Evolutionary conservation across 78 protist genomes (phyloP).

Genomic region (Dictyostelium citrinum): DNA sequence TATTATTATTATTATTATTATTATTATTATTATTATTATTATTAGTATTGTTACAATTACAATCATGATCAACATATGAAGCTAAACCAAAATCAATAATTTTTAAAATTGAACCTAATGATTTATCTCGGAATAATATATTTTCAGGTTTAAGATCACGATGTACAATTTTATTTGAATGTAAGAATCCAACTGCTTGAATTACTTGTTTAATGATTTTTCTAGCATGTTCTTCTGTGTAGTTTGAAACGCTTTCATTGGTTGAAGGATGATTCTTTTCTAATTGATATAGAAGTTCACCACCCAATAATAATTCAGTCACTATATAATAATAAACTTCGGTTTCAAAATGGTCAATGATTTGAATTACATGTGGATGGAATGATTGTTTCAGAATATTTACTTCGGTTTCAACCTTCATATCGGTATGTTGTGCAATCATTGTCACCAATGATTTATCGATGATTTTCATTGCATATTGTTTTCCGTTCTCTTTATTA

Average conservation of each 20-base stretch:
- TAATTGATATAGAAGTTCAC: constrained; percentile 90
- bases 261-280: constrained; percentile 13
- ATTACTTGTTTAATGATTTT: constrained; percentile 75
- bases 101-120: constrained; percentile 26
- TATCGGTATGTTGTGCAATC: constrained; percentile 69
- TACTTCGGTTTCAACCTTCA: constrained; percentile 54
- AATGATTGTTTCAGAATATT: constrained; percentile 37
- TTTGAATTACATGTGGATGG: constrained; percentile 59
- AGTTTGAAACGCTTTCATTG: constrained; percentile 28
- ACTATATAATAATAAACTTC: constrained; percentile 62
- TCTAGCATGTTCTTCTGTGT: constrained; percentile 83
- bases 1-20: background rate
- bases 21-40: background rate
- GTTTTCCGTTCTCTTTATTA: constrained; percentile 37
- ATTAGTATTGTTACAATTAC: background rate
- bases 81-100: constrained; percentile 78
- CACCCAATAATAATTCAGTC: constrained; percentile 82
- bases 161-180: constrained; percentile 86
- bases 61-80: constrained; percentile 16
- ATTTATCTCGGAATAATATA: constrained; percentile 53
- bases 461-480: constrained; percentile 78
- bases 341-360: constrained; percentile 72
- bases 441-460: constrained; percentile 77
- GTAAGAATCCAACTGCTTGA: constrained; percentile 82
- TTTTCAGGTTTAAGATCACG: constrained; percentile 87